Evolutionary conservation across 768 basidiomycete species (phyloP).

Genomic region (Tricholoma bakamatsutake): DNA sequence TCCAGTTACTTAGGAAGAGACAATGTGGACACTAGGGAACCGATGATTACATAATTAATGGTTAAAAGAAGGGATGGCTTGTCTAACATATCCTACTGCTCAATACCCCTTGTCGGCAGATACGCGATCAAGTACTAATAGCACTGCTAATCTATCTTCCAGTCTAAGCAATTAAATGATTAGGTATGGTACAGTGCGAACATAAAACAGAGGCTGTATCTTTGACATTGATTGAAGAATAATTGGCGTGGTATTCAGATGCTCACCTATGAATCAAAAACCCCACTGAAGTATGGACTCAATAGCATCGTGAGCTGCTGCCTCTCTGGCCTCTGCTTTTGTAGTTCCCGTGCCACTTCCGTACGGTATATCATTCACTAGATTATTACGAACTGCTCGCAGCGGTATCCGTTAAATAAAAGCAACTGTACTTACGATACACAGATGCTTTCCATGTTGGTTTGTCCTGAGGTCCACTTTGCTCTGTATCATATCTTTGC

Average conservation of each 20-base stretch:
- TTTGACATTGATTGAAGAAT: not conserved
- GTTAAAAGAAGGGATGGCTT: too few relatives aligned
- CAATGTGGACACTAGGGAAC: too few relatives aligned
- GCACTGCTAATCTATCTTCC: not conserved
- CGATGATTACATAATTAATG: too few relatives aligned
- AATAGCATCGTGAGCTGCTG: conserved; percentile 6
- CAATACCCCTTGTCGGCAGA: too few relatives aligned
- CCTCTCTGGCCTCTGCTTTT: conserved; percentile 6
- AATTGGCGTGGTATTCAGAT: not conserved
- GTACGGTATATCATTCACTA: conserved; percentile 10
- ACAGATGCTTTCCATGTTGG: conserved; percentile 21
- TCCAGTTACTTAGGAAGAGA: too few relatives aligned
- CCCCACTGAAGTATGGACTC: not conserved
- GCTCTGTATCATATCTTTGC: conserved; percentile 8
- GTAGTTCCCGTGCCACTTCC: conserved; percentile 8
- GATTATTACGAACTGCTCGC: not conserved
- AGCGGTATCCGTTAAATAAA: not conserved
- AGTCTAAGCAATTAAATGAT: not conserved
- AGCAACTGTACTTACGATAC: conserved; percentile 18
- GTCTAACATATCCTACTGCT: too few relatives aligned
- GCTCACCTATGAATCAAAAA: not conserved
- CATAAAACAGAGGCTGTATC: not conserved
- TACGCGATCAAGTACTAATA: too few relatives aligned
- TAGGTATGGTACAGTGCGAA: not conserved
- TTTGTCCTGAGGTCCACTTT: conserved; percentile 19